Evolutionary conservation across 169 alveolate genomes (phyloP).

Genomic region (Amoebophrya sp.): DNA sequence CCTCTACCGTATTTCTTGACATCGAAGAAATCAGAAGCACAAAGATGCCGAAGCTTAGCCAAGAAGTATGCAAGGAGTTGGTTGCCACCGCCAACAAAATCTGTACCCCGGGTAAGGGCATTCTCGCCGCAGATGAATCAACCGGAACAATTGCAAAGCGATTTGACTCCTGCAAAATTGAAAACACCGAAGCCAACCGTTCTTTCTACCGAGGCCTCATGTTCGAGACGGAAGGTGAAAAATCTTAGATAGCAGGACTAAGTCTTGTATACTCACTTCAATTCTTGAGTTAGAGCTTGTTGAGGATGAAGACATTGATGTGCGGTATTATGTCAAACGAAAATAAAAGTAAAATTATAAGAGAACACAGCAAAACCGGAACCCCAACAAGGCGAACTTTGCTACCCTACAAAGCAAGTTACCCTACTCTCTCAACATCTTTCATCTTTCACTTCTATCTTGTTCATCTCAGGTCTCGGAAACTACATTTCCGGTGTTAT

Average conservation of each 20-base stretch:
- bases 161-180: slow-evolving; percentile 79
- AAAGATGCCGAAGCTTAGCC: slow-evolving; percentile 26
- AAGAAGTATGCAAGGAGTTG: slow-evolving; percentile 48
- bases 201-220: slow-evolving; percentile 90
- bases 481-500: slow-evolving; percentile 95
- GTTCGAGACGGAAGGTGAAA: slow-evolving; percentile 68
- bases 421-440: no score
- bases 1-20: background rate
- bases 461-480: slow-evolving; percentile 76
- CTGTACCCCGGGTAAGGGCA: slow-evolving; percentile 86
- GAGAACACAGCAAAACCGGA: no score
- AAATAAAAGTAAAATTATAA: no score
- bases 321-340: no score
- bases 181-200: slow-evolving; percentile 90
- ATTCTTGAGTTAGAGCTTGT: no score
- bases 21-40: background rate
- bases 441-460: no score
- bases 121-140: slow-evolving; percentile 98
- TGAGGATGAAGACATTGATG: no score
- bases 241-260: no score
- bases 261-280: no score
- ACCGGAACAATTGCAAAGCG: slow-evolving; percentile 92
- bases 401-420: no score
- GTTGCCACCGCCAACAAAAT: slow-evolving; percentile 46
- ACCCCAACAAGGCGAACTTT: no score